phyloP scores from a whole-genome alignment of 116 monocot genomes.

The Cymodocea nodosa region DNA sequence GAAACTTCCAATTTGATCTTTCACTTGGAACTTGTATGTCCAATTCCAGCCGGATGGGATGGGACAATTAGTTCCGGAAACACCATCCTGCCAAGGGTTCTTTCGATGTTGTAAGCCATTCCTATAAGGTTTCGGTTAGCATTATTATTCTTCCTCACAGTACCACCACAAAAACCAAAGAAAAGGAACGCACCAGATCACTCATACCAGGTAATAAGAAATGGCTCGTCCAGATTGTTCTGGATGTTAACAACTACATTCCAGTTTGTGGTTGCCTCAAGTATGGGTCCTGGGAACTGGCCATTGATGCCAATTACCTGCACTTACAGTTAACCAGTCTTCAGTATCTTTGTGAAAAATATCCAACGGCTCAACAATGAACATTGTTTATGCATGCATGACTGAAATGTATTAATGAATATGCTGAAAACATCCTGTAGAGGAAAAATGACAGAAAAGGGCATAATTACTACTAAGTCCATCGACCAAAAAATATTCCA shows the following conservation, averaged over 20 bases:
- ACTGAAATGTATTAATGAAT: no score
- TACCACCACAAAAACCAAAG: background rate
- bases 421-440: no score
- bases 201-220: constrained; percentile 80
- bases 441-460: no score
- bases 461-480: no score
- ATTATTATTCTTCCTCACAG: constrained; percentile 5
- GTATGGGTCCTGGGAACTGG: constrained; percentile 73
- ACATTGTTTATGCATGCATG: no score
- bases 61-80: constrained; percentile 87
- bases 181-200: background rate
- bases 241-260: constrained; percentile 74
- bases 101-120: constrained; percentile 88
- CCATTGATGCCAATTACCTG: constrained; percentile 89
- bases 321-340: constrained; percentile 8
- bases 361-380: no score
- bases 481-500: no score
- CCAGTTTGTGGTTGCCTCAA: constrained; percentile 90
- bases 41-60: constrained; percentile 98
- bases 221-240: constrained; percentile 80
- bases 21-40: constrained; percentile 92
- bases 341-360: background rate
- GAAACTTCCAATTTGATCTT: constrained; percentile 96
- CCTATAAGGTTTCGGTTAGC: constrained; percentile 25
- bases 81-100: constrained; percentile 97